These are phyloP conservation scores for Galeopsis tetrahit DNA, from an alignment of 257 asterid genomes.

Conservation along the genomic window DNA sequence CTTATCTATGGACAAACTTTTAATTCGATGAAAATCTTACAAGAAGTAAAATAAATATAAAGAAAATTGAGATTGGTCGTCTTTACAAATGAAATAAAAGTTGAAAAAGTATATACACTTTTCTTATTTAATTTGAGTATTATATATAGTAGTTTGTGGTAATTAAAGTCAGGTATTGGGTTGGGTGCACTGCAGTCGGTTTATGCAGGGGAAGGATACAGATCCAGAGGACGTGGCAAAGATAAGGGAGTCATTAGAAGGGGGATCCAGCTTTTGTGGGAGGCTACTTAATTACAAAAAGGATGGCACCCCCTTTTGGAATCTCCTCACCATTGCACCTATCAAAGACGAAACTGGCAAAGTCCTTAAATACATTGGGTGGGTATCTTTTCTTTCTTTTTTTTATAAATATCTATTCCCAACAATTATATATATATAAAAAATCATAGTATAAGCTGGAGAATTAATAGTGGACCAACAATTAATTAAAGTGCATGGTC, in stretches of 20 bases:
- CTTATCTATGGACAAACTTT: too few species aligned
- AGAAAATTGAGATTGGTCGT: too few species aligned
- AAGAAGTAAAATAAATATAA: too few species aligned
- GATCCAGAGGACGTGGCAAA: slow-evolving; percentile 85
- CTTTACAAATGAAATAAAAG: too few species aligned
- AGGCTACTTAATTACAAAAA: slow-evolving; percentile 94
- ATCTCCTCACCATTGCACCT: slow-evolving; percentile 91
- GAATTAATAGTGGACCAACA: slow-evolving; percentile 27
- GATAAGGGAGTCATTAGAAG: slow-evolving; percentile 72
- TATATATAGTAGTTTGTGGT: too few species aligned
- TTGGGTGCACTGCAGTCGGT: slow-evolving; percentile 71
- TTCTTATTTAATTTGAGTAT: too few species aligned
- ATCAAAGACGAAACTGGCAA: slow-evolving; percentile 89
- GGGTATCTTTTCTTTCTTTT: slow-evolving; percentile 49
- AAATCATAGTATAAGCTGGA: not conserved
- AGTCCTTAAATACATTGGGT: slow-evolving; percentile 92
- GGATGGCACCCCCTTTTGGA: slow-evolving; percentile 97
- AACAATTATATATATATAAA: not conserved
- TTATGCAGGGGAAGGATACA: slow-evolving; percentile 86
- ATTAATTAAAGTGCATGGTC: slow-evolving; percentile 27
- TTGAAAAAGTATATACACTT: too few species aligned
- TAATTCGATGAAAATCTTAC: too few species aligned
- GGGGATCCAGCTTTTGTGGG: slow-evolving; percentile 77
- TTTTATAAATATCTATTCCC: not conserved
- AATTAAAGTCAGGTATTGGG: too few species aligned